Percentiles rank a stretch among this genome's conserved stretches.
Evolutionary conservation across 225 moss, liverwort and hornwort species (phyloP).

Genomic region (Ulota crispa): DNA sequence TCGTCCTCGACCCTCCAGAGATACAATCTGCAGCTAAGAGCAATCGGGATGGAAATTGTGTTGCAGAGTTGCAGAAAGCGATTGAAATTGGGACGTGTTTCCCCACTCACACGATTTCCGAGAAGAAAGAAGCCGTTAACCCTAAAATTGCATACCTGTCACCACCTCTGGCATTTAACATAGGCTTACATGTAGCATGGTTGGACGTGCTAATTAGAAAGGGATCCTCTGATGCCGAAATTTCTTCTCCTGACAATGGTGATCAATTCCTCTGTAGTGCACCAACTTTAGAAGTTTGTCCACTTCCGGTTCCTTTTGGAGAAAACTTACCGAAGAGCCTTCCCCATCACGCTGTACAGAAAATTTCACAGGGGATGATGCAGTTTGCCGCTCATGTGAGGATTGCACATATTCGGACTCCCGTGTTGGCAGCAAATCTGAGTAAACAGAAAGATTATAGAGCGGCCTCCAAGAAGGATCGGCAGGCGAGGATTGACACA

Average conservation of each 20-base stretch:
- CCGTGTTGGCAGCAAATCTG: constrained; percentile 34
- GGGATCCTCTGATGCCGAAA: constrained; percentile 29
- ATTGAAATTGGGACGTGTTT: constrained; percentile 21
- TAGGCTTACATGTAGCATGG: constrained; percentile 59
- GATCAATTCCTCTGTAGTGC: constrained; percentile 11
- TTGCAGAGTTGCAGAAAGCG: constrained; percentile 1
- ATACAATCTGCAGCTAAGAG: constrained; percentile 7
- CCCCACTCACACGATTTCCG: constrained; percentile 33
- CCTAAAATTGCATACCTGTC: constrained; percentile 51
- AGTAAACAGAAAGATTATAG: constrained; percentile 48
- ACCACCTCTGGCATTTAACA: constrained; percentile 55
- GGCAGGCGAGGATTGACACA: constrained; percentile 70
- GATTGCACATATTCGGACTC: constrained; percentile 56
- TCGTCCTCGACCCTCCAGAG: constrained; percentile 56
- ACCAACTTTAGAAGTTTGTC: constrained; percentile 41
- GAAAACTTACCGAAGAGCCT: constrained; percentile 26
- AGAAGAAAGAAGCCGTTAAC: constrained; percentile 11
- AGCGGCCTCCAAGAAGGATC: constrained; percentile 37
- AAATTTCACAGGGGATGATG: constrained; percentile 28
- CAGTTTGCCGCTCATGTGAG: constrained; percentile 57
- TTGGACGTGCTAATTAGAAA: constrained; percentile 39
- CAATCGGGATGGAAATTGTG: constrained; percentile 11
- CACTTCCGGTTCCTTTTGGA: constrained; percentile 34
- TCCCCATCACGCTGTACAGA: constrained; percentile 22
- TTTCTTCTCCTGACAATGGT: constrained; percentile 10